These are phyloP conservation scores for Saccharomyces paradoxus DNA, from an alignment of 805 yeast species.

Conservation along the genomic window DNA sequence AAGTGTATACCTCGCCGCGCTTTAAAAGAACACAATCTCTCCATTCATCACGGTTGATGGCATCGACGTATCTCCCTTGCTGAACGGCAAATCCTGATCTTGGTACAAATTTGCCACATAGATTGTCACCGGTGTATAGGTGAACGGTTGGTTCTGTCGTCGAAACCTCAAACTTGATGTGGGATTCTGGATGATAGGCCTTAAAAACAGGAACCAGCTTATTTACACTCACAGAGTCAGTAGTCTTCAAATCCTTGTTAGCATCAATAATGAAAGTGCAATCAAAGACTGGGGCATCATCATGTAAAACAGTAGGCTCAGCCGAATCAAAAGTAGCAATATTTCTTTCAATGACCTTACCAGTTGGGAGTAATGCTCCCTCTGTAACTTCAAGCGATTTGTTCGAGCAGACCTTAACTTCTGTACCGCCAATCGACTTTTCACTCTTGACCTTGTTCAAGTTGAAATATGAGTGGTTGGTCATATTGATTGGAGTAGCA, in stretches of 20 bases:
- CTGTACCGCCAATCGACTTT: slow-evolving; percentile 32
- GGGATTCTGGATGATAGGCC: slow-evolving; percentile 41
- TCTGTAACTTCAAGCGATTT: slow-evolving; percentile 37
- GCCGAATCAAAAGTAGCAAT: slow-evolving; percentile 21
- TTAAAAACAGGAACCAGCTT: slow-evolving; percentile 34
- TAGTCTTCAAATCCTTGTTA: slow-evolving; percentile 9
- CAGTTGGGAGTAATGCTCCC: slow-evolving; percentile 37
- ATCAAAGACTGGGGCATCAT: slow-evolving; percentile 33
- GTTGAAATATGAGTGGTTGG: slow-evolving; percentile 60
- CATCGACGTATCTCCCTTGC: slow-evolving; percentile 51
- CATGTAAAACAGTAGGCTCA: slow-evolving; percentile 24
- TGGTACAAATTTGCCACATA: slow-evolving; percentile 31
- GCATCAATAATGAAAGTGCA: slow-evolving; percentile 40
- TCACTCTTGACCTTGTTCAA: slow-evolving; percentile 29
- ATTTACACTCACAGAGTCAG: slow-evolving; percentile 41
- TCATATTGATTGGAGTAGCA: slow-evolving; percentile 46
- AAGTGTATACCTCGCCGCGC: slow-evolving; percentile 48
- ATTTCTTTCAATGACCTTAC: slow-evolving; percentile 29
- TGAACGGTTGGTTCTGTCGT: slow-evolving; percentile 64
- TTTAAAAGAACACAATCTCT: slow-evolving; percentile 38
- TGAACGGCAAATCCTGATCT: slow-evolving; percentile 55
- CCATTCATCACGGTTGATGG: slow-evolving; percentile 43
- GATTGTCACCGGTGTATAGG: slow-evolving; percentile 53
- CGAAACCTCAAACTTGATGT: slow-evolving; percentile 35
- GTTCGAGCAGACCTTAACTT: slow-evolving; percentile 33